Conservation (phyloP, 352 stramenopile species). For the Globisporangium paddicum region DNA sequence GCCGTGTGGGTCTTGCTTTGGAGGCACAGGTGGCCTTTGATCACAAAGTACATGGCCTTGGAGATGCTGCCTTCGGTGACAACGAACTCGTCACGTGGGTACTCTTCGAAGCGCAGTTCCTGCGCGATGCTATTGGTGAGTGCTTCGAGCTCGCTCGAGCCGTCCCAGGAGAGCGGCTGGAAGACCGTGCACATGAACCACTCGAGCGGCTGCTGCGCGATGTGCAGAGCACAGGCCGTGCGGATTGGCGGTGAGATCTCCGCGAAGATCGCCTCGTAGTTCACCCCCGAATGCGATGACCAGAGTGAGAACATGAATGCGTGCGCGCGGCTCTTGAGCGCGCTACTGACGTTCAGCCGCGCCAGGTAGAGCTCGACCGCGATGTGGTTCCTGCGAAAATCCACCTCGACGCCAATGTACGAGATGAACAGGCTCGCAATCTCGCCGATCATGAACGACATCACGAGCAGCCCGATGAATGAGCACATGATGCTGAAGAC, state of each 20-base stretch:
- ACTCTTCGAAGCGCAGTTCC: constrained; percentile 53
- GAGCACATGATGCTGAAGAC: constrained; percentile 43
- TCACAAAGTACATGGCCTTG: constrained; percentile 72
- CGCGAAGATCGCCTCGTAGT: constrained; percentile 44
- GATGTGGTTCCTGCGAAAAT: constrained; percentile 58
- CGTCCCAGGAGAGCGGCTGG: constrained; percentile 13
- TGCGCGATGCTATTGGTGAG: constrained; percentile 32
- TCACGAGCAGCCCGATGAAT: constrained; percentile 44
- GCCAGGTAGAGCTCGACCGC: constrained; percentile 40
- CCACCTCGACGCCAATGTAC: constrained; percentile 49
- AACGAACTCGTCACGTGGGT: constrained; percentile 55
- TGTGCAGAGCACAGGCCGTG: constrained; percentile 23
- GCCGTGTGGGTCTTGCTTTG: constrained; percentile 9
- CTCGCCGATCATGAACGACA: too few species aligned
- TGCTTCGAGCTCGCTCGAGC: constrained; percentile 18
- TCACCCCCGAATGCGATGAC: constrained; percentile 42
- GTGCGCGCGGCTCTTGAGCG: constrained; percentile 36
- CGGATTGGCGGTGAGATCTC: constrained; percentile 38
- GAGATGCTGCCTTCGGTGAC: constrained; percentile 55
- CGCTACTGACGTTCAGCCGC: constrained; percentile 28
- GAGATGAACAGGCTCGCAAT: constrained; percentile 67
- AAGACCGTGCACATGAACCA: constrained; percentile 30
- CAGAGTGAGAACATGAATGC: constrained; percentile 47
- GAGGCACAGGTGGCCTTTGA: constrained; percentile 34
- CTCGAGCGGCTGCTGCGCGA: constrained; percentile 31